Evolutionary conservation across 1,284 basidiomycete genomes (phyloP).

Genomic region (Tilletiaria anomala): DNA sequence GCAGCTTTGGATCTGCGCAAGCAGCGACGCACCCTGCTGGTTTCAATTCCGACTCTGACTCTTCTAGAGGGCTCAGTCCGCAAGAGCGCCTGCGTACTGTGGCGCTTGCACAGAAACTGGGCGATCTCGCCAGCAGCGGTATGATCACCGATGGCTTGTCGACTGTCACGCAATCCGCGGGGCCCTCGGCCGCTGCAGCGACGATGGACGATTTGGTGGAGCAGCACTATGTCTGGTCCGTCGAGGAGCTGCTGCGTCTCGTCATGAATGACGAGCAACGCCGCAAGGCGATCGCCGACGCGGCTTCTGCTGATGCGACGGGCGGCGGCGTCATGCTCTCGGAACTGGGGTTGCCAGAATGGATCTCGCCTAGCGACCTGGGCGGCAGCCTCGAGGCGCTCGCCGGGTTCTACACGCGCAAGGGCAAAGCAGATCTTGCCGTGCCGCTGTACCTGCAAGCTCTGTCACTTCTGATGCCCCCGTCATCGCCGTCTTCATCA

Average conservation of each 20-base stretch:
- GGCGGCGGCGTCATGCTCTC: constrained; percentile 15
- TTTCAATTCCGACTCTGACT: background rate
- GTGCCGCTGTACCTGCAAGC: constrained; percentile 39
- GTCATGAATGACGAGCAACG: constrained; percentile 6
- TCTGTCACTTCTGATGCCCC: constrained; percentile 30
- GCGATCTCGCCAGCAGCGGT: constrained; percentile 15
- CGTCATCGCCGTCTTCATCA: background rate
- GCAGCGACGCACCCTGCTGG: background rate
- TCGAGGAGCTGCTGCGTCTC: constrained; percentile 32
- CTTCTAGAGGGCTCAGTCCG: constrained; percentile 1
- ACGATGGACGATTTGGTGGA: constrained; percentile 25
- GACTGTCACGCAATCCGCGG: constrained; percentile 5
- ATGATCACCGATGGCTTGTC: constrained; percentile 10
- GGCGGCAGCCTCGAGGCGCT: constrained; percentile 37
- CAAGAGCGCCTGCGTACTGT: constrained; percentile 28
- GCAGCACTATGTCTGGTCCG: constrained; percentile 36
- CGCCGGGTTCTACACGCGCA: constrained; percentile 34
- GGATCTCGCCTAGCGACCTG: constrained; percentile 32
- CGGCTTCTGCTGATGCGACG: background rate
- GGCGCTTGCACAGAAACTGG: constrained; percentile 29
- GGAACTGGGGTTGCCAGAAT: constrained; percentile 36
- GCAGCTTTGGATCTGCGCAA: constrained; percentile 8
- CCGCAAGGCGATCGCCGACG: background rate
- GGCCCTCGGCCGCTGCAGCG: too few relatives aligned
- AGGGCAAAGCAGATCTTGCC: constrained; percentile 31